Conservation (phyloP, 2,329 filamentous ascomycete genomes). For the Trichoderma pleuroti region DNA sequence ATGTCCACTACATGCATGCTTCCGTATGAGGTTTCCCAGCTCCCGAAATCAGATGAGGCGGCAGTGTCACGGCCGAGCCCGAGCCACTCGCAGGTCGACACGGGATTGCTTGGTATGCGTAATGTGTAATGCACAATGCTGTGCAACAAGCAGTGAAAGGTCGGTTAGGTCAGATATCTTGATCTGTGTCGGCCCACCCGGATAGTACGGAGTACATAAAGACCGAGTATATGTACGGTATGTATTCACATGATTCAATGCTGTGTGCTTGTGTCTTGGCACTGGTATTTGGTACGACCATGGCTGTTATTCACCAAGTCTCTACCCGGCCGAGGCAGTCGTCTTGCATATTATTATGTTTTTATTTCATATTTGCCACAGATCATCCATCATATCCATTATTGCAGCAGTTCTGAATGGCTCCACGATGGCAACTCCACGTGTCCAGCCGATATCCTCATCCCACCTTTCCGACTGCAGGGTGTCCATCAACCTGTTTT, state of each 20-base stretch:
- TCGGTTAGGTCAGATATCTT: background rate
- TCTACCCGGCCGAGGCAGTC: background rate
- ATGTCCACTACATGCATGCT: background rate
- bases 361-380: background rate
- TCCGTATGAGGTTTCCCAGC: background rate
- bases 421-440: background rate
- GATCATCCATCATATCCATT: background rate
- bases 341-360: background rate
- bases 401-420: background rate
- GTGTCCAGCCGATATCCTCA: constrained; percentile 2
- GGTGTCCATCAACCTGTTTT: background rate
- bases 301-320: background rate
- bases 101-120: constrained; percentile 4
- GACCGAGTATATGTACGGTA: background rate
- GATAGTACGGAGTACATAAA: background rate
- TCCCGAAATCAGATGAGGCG: constrained; percentile 16
- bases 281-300: background rate
- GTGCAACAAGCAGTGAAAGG: background rate
- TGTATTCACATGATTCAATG: background rate
- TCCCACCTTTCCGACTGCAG: background rate
- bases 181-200: background rate
- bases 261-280: background rate
- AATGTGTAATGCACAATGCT: background rate
- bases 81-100: constrained; percentile 17
- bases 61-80: background rate